These are phyloP conservation scores for Trichoderma brevicompactum DNA, from an alignment of 2,329 filamentous ascomycete species.

Conservation along the genomic window DNA sequence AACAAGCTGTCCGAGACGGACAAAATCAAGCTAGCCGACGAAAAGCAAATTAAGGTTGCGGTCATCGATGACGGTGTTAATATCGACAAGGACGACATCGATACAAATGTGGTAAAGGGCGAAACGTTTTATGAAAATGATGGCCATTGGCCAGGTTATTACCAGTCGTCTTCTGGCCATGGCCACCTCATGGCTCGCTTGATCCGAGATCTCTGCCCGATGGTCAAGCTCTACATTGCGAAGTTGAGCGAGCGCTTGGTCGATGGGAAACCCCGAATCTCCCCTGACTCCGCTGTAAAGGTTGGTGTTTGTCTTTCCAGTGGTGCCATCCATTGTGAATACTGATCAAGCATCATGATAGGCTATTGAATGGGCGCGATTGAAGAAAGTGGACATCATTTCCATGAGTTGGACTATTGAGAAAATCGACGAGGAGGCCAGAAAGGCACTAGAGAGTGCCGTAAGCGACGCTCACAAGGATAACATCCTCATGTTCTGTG, in stretches of 20 bases:
- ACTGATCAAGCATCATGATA: no score
- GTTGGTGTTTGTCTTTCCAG: no score
- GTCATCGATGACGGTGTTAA: neutral
- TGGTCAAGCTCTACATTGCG: neutral
- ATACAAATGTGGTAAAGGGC: neutral
- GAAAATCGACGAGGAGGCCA: neutral
- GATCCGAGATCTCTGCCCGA: neutral
- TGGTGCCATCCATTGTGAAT: neutral
- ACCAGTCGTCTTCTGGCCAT: neutral
- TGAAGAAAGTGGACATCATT: neutral
- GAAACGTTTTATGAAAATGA: no score
- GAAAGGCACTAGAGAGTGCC: neutral
- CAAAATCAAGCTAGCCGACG: neutral
- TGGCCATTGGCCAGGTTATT: neutral
- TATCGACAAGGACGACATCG: neutral
- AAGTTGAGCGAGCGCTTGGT: neutral
- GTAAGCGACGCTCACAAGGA: neutral
- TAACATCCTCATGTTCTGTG: neutral
- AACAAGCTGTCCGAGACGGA: no score
- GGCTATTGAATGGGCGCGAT: neutral
- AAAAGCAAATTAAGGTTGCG: neutral
- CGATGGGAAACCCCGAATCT: no score
- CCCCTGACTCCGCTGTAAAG: no score
- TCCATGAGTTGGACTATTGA: neutral
- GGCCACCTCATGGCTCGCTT: neutral